Evolutionary conservation across 2,329 filamentous ascomycete genomes (phyloP).

Genomic region (Fusarium udum): DNA sequence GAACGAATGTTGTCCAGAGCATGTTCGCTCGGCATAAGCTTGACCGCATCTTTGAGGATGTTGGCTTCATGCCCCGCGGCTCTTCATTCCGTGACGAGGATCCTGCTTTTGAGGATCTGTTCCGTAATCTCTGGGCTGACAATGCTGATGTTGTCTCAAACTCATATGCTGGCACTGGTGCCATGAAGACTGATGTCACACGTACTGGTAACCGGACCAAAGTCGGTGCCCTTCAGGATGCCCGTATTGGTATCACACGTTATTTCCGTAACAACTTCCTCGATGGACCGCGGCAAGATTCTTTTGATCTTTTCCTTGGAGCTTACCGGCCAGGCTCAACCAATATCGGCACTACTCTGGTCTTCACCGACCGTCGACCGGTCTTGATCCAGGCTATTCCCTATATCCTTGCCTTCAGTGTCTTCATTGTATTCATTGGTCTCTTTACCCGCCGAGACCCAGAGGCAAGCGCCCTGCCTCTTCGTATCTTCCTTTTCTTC

Average conservation of each 20-base stretch:
- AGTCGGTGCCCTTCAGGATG: constrained; percentile 83
- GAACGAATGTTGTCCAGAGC: constrained; percentile 97
- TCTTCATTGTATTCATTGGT: constrained; percentile 83
- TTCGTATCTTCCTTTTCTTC: constrained; percentile 83
- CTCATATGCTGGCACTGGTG: constrained; percentile 94
- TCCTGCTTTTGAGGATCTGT: constrained; percentile 83
- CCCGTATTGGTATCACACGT: constrained; percentile 86
- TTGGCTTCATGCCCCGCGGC: constrained; percentile 80
- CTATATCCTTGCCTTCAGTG: constrained; percentile 85
- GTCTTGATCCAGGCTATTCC: constrained; percentile 92
- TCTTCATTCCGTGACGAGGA: constrained; percentile 82
- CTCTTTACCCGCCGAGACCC: constrained; percentile 76
- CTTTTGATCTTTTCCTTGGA: constrained; percentile 93
- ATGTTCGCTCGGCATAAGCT: constrained; percentile 93
- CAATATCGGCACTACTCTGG: constrained; percentile 73
- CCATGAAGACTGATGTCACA: constrained; percentile 97
- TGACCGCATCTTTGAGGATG: constrained; percentile 86
- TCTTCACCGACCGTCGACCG: constrained; percentile 87
- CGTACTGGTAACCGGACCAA: constrained; percentile 91
- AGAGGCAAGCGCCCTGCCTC: constrained; percentile 79
- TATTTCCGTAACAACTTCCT: constrained; percentile 95
- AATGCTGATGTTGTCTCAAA: constrained; percentile 95
- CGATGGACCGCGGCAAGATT: constrained; percentile 93
- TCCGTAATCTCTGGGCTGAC: constrained; percentile 98
- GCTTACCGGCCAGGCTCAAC: constrained; percentile 80